phyloP scores from a whole-genome alignment of 2,329 filamentous ascomycete genomes.

The Alternaria sp. region DNA sequence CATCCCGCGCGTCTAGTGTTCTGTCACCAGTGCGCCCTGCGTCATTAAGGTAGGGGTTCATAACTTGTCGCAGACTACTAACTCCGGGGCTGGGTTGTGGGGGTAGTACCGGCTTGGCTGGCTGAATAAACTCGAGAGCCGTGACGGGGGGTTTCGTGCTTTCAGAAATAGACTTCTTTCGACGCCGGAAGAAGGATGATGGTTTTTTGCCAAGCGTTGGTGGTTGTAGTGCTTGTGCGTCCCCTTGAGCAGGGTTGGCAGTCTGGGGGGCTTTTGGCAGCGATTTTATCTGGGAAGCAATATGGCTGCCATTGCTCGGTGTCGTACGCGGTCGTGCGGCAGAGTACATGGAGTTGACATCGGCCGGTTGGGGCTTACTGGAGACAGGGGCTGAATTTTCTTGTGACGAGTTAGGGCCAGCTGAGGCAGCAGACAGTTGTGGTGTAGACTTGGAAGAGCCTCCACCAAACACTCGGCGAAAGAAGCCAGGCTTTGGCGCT shows the following conservation, averaged over 20 bases:
- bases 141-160: constrained; percentile 68
- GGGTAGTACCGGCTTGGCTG: constrained; percentile 37
- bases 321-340: constrained; percentile 49
- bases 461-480: constrained; percentile 84
- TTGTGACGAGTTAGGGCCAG: constrained; percentile 23
- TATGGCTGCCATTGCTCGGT: constrained; percentile 54
- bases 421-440: constrained; percentile 39
- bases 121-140: constrained; percentile 53
- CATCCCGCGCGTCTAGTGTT: constrained; percentile 42
- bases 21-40: constrained; percentile 33
- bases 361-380: constrained; percentile 31
- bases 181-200: constrained; percentile 90
- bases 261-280: constrained; percentile 39
- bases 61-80: constrained; percentile 84
- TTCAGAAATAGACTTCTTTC: constrained; percentile 89
- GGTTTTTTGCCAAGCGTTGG: constrained; percentile 81
- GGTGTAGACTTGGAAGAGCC: constrained; percentile 65
- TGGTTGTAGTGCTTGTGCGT: constrained; percentile 35
- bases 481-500: constrained; percentile 82
- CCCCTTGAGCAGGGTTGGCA: constrained; percentile 31
- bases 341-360: constrained; percentile 43
- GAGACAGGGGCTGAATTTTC: constrained; percentile 31
- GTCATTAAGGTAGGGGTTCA: constrained; percentile 78
- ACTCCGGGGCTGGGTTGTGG: constrained; percentile 62
- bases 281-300: constrained; percentile 60